These are phyloP conservation scores for Penicillium canescens DNA, from an alignment of 495 filamentous ascomycete genomes.

Conservation along the genomic window DNA sequence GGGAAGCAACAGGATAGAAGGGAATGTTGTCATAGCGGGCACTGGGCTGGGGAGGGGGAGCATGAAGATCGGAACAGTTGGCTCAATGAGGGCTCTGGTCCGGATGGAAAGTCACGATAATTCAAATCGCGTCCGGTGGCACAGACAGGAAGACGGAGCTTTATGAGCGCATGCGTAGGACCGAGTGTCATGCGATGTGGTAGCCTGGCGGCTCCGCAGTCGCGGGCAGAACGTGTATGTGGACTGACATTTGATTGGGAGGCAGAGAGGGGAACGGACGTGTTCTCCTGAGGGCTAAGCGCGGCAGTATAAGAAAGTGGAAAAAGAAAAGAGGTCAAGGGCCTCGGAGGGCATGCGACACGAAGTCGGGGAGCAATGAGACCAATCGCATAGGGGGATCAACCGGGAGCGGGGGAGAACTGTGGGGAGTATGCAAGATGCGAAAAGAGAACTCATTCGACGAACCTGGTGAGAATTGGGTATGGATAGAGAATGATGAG, in stretches of 20 bases:
- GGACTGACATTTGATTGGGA: conserved; percentile 16
- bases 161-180: conserved; percentile 13
- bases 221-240: conserved; percentile 14
- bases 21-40: conserved; percentile 14
- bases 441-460: neutral
- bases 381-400: conserved; percentile 25
- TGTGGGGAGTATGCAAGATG: conserved; percentile 15
- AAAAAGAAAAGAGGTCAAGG: conserved; percentile 15
- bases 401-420: conserved; percentile 8
- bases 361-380: conserved; percentile 11
- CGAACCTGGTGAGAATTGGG: conserved; percentile 16
- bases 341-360: conserved; percentile 11
- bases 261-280: neutral
- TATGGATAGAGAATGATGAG: neutral
- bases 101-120: conserved; percentile 24
- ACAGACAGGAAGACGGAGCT: conserved; percentile 13
- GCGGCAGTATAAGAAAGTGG: conserved; percentile 21
- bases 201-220: conserved; percentile 22
- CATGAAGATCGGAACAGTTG: conserved; percentile 5
- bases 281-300: conserved; percentile 16
- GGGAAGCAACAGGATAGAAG: conserved; percentile 12
- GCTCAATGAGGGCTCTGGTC: conserved; percentile 12
- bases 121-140: conserved; percentile 19
- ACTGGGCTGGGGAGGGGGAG: neutral
- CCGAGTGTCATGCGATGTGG: conserved; percentile 20